phyloP scores from a whole-genome alignment of 495 filamentous ascomycete genomes.

The Aspergillus incahuasiensis region DNA sequence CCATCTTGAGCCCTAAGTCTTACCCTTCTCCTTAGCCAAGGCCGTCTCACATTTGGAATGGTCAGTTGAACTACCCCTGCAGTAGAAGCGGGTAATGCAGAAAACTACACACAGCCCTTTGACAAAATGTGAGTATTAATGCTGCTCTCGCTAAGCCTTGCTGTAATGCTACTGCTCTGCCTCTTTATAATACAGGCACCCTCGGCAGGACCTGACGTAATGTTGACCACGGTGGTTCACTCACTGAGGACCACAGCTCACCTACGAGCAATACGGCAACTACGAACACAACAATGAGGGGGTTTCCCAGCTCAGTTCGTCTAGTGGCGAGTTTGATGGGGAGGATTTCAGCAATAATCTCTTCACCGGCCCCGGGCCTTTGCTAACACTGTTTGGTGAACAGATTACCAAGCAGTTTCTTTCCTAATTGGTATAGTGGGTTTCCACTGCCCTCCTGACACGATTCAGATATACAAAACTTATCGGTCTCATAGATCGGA shows the following conservation, averaged over 20 bases:
- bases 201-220: neutral
- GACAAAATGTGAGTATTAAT: neutral
- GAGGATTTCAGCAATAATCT: too few relatives aligned
- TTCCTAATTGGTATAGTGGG: neutral
- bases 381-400: neutral
- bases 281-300: too few relatives aligned
- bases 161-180: neutral
- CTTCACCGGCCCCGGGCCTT: neutral
- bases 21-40: neutral
- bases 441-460: neutral
- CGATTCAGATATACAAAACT: neutral
- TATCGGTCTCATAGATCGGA: neutral
- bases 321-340: too few relatives aligned
- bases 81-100: neutral
- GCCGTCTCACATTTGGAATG: neutral
- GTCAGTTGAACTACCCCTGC: neutral
- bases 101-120: neutral
- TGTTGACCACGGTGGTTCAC: too few relatives aligned
- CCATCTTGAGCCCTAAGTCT: neutral
- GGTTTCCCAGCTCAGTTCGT: too few relatives aligned
- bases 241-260: too few relatives aligned
- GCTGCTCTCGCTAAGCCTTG: neutral
- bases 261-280: too few relatives aligned
- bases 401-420: slow-evolving; percentile 1
- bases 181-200: neutral